These are phyloP conservation scores for Novymonas esmeraldas DNA, from an alignment of 208 protist species.

Conservation along the genomic window DNA sequence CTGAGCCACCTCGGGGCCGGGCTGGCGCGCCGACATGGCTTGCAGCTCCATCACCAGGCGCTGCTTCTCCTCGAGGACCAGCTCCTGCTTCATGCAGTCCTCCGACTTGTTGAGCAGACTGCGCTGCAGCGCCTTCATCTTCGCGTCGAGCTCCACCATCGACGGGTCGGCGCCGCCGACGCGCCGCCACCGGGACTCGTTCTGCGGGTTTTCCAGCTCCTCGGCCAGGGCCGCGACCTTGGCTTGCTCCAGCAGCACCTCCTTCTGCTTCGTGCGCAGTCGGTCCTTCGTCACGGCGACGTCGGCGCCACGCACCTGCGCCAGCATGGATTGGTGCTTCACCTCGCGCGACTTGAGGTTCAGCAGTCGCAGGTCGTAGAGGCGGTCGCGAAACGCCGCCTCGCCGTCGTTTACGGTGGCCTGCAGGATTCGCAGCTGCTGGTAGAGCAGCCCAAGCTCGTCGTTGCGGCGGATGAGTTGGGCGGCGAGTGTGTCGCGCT, in stretches of 20 bases:
- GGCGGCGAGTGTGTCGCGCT: constrained; percentile 95
- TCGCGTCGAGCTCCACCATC: constrained; percentile 93
- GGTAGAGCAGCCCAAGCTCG: constrained; percentile 97
- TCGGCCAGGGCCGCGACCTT: constrained; percentile 94
- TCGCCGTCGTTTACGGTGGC: constrained; percentile 94
- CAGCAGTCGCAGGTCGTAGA: constrained; percentile 78
- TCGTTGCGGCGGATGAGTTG: constrained; percentile 98
- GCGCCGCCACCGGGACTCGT: constrained; percentile 89
- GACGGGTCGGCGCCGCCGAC: constrained; percentile 95
- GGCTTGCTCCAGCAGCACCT: constrained; percentile 66
- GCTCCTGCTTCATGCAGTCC: constrained; percentile 96
- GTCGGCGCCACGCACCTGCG: constrained; percentile 91
- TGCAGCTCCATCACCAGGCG: constrained; percentile 95
- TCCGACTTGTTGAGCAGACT: constrained; percentile 97
- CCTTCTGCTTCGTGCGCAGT: constrained; percentile 48
- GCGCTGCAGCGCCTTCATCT: constrained; percentile 96
- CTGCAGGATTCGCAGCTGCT: constrained; percentile 98
- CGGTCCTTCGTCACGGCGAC: constrained; percentile 51
- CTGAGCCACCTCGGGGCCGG: constrained; percentile 94
- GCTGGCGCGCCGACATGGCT: constrained; percentile 94
- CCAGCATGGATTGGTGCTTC: constrained; percentile 73
- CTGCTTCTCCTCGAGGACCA: constrained; percentile 96
- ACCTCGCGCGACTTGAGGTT: constrained; percentile 88
- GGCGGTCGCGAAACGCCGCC: constrained; percentile 91
- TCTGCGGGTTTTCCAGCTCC: constrained; percentile 97